phyloP scores from a whole-genome alignment of 345 rosid genomes.

The Corchorus olitorius region DNA sequence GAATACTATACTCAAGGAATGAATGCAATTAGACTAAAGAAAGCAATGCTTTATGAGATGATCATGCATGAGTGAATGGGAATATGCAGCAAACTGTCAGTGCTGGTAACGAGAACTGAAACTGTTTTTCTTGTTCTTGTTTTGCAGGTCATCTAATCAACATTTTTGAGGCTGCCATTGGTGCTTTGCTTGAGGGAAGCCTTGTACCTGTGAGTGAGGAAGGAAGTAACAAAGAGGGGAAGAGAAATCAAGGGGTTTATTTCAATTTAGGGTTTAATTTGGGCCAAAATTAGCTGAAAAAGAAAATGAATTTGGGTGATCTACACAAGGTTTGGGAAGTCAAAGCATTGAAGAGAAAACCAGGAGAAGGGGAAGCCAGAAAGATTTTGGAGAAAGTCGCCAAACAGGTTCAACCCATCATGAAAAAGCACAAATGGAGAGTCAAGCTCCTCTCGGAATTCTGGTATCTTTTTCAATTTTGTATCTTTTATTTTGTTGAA shows the following conservation, averaged over 20 bases:
- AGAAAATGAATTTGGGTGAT: slow-evolving; percentile 34
- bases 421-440: slow-evolving; percentile 46
- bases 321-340: slow-evolving; percentile 16
- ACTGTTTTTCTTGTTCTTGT: no score
- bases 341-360: slow-evolving; percentile 48
- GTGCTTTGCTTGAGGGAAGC: no score
- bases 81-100: no score
- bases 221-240: no score
- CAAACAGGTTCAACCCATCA: slow-evolving; percentile 40
- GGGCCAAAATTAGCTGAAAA: neutral
- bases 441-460: slow-evolving; percentile 53
- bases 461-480: slow-evolving; percentile 21
- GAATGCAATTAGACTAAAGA: no score
- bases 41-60: no score
- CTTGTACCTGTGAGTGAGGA: no score
- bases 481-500: slow-evolving; percentile 11
- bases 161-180: no score
- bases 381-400: slow-evolving; percentile 33
- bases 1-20: no score
- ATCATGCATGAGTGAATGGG: no score
- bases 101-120: no score
- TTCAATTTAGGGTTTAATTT: neutral
- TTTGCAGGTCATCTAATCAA: no score
- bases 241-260: neutral
- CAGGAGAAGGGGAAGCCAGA: slow-evolving; percentile 68